A percentile compares a stretch with the other conserved stretches of the same genome.
Evolutionary conservation across 2,329 filamentous ascomycete species (phyloP).

Genomic region (Mycosphaerella sp.): DNA sequence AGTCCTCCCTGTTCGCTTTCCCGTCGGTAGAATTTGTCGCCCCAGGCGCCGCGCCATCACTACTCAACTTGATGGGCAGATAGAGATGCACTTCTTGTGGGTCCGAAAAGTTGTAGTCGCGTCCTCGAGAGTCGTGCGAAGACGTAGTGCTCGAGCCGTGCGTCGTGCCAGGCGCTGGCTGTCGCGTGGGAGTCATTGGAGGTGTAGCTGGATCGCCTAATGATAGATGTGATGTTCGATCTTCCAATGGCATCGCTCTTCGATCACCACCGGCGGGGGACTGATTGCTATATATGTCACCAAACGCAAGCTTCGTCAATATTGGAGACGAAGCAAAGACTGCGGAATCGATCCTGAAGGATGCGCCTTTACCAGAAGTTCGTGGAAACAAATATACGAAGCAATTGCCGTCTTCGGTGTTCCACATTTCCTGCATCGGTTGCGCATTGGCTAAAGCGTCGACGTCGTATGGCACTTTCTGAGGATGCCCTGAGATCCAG

Average conservation of each 20-base stretch:
- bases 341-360: conserved; percentile 56
- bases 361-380: conserved; percentile 50
- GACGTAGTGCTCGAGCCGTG: conserved; percentile 26
- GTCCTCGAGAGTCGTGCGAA: conserved; percentile 35
- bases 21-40: conserved; percentile 16
- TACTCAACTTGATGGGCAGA: conserved; percentile 51
- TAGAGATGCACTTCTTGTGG: conserved; percentile 52
- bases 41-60: conserved; percentile 37
- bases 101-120: conserved; percentile 44
- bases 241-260: conserved; percentile 32
- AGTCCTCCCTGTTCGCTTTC: conserved; percentile 42
- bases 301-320: conserved; percentile 51
- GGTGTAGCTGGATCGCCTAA: conserved; percentile 28
- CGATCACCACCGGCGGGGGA: conserved; percentile 24
- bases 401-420: conserved; percentile 53
- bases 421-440: conserved; percentile 55
- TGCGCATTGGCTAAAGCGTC: conserved; percentile 46
- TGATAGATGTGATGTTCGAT: conserved; percentile 26
- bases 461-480: conserved; percentile 52
- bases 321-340: conserved; percentile 52
- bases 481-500: conserved; percentile 54
- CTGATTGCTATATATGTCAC: conserved; percentile 43
- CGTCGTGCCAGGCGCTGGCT: conserved; percentile 1
- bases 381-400: conserved; percentile 57
- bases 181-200: conserved; percentile 24